Percentiles rank a stretch among this genome's conserved stretches.
Evolutionary conservation across 2,329 filamentous ascomycete genomes (phyloP).

Genomic region (Cytospora schulzeri): DNA sequence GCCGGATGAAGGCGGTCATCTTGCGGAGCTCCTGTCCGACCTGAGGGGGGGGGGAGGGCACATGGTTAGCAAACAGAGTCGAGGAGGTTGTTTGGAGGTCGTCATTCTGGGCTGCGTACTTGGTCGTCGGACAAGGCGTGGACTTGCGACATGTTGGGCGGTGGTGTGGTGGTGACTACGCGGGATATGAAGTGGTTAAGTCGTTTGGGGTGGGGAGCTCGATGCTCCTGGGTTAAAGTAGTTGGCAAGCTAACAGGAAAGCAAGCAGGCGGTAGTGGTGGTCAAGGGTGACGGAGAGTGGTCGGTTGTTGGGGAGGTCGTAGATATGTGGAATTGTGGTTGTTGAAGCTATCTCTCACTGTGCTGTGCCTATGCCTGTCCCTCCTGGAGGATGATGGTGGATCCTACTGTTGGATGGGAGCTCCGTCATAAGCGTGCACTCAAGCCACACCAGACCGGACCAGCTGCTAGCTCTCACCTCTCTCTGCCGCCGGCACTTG

Average conservation of each 20-base stretch:
- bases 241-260: neutral
- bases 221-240: slow-evolving; percentile 1
- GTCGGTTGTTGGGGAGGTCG: slow-evolving; percentile 13
- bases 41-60: slow-evolving; percentile 54
- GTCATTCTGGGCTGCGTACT: slow-evolving; percentile 54
- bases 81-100: slow-evolving; percentile 10
- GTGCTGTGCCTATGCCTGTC: slow-evolving; percentile 3
- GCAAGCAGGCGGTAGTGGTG: neutral
- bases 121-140: slow-evolving; percentile 98
- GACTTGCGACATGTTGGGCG: slow-evolving; percentile 78
- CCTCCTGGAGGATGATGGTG: slow-evolving; percentile 8
- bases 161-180: slow-evolving; percentile 27
- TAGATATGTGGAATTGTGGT: slow-evolving; percentile 10
- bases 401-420: slow-evolving; percentile 18
- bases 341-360: slow-evolving; percentile 13
- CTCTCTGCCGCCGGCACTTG: neutral
- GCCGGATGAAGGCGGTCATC: slow-evolving; percentile 99
- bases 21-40: slow-evolving; percentile 98
- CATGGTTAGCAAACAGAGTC: slow-evolving; percentile 25
- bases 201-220: slow-evolving; percentile 8
- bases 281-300: neutral
- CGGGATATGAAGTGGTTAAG: slow-evolving; percentile 23
- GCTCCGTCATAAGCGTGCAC: slow-evolving; percentile 16
- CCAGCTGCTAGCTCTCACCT: neutral
- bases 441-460: slow-evolving; percentile 9